Evolutionary conservation across 371 early-diverging fungal genomes (phyloP).

Genomic region (Mucor indicus): DNA sequence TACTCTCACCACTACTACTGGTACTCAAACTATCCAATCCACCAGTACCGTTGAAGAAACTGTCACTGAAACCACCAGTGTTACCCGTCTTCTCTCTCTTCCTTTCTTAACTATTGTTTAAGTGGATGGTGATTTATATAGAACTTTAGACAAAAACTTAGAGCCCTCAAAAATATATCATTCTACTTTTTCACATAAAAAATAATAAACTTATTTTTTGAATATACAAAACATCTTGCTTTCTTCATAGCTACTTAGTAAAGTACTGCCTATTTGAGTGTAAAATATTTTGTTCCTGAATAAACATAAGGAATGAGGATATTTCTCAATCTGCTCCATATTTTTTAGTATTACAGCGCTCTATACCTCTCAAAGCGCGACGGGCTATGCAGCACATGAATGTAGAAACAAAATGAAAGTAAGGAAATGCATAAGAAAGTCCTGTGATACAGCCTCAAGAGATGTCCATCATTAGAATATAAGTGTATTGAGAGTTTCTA

Average conservation of each 20-base stretch:
- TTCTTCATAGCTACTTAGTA: no score
- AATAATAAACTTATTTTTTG: no score
- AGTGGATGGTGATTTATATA: no score
- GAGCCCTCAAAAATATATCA: no score
- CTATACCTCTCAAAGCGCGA: conserved; percentile 80
- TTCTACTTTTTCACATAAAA: no score
- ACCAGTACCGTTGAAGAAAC: no score
- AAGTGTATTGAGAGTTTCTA: conserved; percentile 84
- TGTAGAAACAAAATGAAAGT: conserved; percentile 87
- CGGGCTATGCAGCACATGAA: conserved; percentile 75
- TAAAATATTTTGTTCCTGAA: no score
- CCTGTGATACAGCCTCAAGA: conserved; percentile 83
- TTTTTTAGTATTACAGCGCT: conserved; percentile 77
- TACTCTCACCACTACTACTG: no score
- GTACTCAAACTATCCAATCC: no score
- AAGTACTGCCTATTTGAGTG: no score
- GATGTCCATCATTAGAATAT: conserved; percentile 79
- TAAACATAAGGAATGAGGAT: conserved; percentile 74
- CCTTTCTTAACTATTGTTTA: conserved; percentile 11
- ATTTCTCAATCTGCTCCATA: conserved; percentile 89
- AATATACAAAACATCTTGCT: no score
- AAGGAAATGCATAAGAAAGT: conserved; percentile 75
- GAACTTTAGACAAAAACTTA: no score
- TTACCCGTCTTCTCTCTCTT: conserved; percentile 2
- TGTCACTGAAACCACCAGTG: background rate